Evolutionary conservation across 306 rosid genomes (phyloP), one percentile per base, ranked within the genome.

Genomic region (Castanea crenata): DNA sequence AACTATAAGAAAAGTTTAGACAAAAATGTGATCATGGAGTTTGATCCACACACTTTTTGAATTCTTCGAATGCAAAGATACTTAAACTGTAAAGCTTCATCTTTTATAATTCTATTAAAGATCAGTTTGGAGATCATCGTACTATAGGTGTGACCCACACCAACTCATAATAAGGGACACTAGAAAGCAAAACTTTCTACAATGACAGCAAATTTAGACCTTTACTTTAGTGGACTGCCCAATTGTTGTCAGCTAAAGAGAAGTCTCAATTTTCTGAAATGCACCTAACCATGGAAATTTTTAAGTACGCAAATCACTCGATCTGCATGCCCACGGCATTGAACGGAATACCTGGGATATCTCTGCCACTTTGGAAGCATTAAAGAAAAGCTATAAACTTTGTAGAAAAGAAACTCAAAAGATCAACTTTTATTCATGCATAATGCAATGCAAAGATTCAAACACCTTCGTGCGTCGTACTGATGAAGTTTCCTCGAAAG

Each of bases 291-390:
- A 31, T 55, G 20, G 54, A 51, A 69, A 29, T 25, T 44, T 20
- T 44, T 20, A 61, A 23, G 20, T 27, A 27, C 21, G 29, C 38
- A n/a, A 70, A 69, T 38, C 62, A 82, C 77, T 55, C 46, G 46
- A 41, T 8, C 56, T 5, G 63, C 16, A 49, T 49, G 54, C 13
- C 54, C 55, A 65, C 59, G 44, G 68, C 75, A 83, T 20, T 2
- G n/a, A 74, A 83, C 85, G 83, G 78, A 81, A 86, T 89, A 74
- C 79, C 34, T 74, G 91, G 93, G 91, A 88, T 85, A 51, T 70
- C 62, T 79, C 79, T 21, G 68, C 79, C 77, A 69, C 82, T 77
- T 78, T 77, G 63, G 79, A 72, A 74, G 62, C 83, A 91, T 77
- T 56, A 55, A 63, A 72, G 76, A 74, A 78, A 87, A 29, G 65